These are phyloP conservation scores for Plasmodium berghei DNA, from an alignment of 169 alveolate species.

Conservation along the genomic window DNA sequence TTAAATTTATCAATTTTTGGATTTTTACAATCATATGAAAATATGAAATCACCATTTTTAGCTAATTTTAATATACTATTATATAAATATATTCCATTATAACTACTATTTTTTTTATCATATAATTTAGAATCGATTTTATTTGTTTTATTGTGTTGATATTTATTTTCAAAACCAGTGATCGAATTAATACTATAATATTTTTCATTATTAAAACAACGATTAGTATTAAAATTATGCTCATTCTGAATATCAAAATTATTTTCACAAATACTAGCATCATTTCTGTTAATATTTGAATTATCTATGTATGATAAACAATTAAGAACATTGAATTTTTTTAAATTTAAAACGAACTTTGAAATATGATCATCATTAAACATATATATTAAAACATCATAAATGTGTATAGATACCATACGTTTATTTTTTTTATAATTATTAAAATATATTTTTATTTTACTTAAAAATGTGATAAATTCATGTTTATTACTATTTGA, in stretches of 20 bases:
- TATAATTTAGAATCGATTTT: constrained; percentile 19
- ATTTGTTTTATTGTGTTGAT: neutral
- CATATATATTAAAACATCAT: constrained; percentile 16
- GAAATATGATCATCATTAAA: constrained; percentile 9
- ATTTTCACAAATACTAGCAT: neutral
- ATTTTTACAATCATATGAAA: constrained; percentile 19
- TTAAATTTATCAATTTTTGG: neutral
- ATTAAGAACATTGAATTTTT: constrained; percentile 26
- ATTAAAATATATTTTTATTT: constrained; percentile 42
- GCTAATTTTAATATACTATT: constrained; percentile 39
- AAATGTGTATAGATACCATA: constrained; percentile 40
- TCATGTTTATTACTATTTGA: constrained; percentile 21
- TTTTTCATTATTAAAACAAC: neutral
- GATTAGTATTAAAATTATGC: neutral
- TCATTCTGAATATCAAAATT: neutral
- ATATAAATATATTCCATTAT: constrained; percentile 25
- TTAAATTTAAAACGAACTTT: constrained; percentile 24
- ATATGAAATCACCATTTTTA: constrained; percentile 29
- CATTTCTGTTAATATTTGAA: neutral
- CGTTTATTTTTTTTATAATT: constrained; percentile 51
- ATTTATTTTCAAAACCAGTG: constrained; percentile 3
- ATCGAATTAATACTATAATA: neutral
- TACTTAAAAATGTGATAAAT: constrained; percentile 14
- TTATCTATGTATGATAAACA: constrained; percentile 15
- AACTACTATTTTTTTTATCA: constrained; percentile 6